phyloP scores from a whole-genome alignment of 1,284 basidiomycete species.

The Cryptococcus sp. region DNA sequence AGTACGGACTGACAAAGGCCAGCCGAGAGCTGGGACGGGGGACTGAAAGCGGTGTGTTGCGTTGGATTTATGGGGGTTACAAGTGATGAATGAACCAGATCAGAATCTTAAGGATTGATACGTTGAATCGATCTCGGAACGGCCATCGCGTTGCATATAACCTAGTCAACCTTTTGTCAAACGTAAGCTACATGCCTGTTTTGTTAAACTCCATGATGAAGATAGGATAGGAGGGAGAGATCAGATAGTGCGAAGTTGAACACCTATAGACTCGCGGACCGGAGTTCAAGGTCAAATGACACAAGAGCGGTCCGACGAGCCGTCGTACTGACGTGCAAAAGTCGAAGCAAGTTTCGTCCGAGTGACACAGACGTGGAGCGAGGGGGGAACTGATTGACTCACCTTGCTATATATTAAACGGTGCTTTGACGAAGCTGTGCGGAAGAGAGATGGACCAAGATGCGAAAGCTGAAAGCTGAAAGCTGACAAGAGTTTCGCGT shows the following conservation, averaged over 20 bases:
- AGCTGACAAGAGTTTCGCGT: too few species aligned
- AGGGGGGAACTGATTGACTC: not conserved
- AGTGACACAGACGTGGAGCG: not conserved
- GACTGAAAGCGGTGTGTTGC: slow-evolving; percentile 38
- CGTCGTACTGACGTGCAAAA: slow-evolving; percentile 50
- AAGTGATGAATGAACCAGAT: not conserved
- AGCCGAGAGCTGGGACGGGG: slow-evolving; percentile 34
- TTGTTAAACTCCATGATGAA: not conserved
- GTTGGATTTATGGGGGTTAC: slow-evolving; percentile 1
- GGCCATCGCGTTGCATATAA: slow-evolving; percentile 2
- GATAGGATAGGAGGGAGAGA: not conserved
- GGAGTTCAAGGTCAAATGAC: slow-evolving; percentile 3
- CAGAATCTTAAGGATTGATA: not conserved
- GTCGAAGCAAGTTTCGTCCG: slow-evolving; percentile 39
- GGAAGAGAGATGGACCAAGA: too few species aligned
- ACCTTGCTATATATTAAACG: not conserved
- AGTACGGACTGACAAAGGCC: slow-evolving; percentile 40
- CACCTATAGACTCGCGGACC: slow-evolving; percentile 23
- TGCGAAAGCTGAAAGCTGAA: too few species aligned
- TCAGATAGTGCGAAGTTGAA: slow-evolving; percentile 43
- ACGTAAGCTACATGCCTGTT: not conserved
- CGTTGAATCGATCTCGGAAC: not conserved
- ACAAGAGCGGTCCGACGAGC: slow-evolving; percentile 5
- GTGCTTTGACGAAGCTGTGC: too few species aligned
- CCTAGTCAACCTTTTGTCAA: slow-evolving; percentile 2